A percentile compares a stretch with the other conserved stretches of the same genome.
Evolutionary conservation across 106 monocot genomes (phyloP).

Genomic region (Alisma plantagoaquatica): DNA sequence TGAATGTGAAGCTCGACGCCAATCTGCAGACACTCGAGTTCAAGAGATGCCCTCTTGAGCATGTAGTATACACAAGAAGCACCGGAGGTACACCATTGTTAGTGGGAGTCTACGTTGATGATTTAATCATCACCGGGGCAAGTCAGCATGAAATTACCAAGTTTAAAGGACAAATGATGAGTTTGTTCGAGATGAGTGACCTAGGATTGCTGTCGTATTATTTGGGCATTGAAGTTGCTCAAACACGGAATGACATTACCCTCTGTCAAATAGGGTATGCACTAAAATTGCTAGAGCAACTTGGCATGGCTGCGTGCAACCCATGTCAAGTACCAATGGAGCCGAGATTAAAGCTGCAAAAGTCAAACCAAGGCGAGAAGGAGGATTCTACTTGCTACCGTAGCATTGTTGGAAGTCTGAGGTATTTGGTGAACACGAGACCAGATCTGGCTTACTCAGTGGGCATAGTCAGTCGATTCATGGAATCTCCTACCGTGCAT

Average conservation of each 20-base stretch:
- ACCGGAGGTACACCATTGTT: not conserved
- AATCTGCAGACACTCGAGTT: not conserved
- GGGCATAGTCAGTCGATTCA: not conserved
- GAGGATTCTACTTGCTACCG: not conserved
- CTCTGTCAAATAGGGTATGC: too few relatives aligned
- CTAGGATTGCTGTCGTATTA: too few relatives aligned
- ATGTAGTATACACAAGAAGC: not conserved
- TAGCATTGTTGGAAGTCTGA: not conserved
- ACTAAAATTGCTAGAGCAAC: too few relatives aligned
- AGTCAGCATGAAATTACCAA: not conserved
- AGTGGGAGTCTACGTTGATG: not conserved
- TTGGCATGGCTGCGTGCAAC: too few relatives aligned
- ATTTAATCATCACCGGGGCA: not conserved
- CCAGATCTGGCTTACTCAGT: not conserved
- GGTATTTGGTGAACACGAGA: too few relatives aligned
- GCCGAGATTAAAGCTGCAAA: too few relatives aligned
- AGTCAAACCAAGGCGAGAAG: not conserved
- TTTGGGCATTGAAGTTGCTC: too few relatives aligned
- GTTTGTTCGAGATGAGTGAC: too few relatives aligned
- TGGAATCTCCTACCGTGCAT: not conserved
- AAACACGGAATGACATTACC: too few relatives aligned
- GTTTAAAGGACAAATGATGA: not conserved
- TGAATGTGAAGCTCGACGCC: not conserved
- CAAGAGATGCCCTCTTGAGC: not conserved
- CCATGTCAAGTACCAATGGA: too few relatives aligned